A percentile compares a stretch with the other conserved stretches of the same genome.
phyloP scores from a whole-genome alignment of 352 stramenopile species.

The Phytophthora foliorum region DNA sequence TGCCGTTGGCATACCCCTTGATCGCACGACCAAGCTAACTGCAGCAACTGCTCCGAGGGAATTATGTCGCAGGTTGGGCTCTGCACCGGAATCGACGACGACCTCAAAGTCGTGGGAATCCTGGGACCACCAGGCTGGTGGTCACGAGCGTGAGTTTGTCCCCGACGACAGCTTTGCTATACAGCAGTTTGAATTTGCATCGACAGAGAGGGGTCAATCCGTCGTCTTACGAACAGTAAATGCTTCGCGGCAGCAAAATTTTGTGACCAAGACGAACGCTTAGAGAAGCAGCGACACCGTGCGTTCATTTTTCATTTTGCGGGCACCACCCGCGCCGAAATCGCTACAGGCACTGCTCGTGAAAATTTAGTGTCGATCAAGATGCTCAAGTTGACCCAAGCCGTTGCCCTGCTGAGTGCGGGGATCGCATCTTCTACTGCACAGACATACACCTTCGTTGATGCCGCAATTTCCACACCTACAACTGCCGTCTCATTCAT shows the following conservation, averaged over 20 bases:
- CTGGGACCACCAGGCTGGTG: constrained; percentile 6
- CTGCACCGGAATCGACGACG: constrained; percentile 18
- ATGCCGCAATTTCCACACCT: neutral
- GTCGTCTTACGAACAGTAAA: constrained; percentile 16
- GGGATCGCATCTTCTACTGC: constrained; percentile 1
- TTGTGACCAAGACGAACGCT: neutral
- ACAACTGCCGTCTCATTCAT: neutral
- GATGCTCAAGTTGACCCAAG: constrained; percentile 17
- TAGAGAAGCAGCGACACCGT: neutral
- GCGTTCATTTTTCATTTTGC: constrained; percentile 13
- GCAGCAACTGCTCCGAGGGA: constrained; percentile 11
- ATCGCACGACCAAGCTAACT: constrained; percentile 5
- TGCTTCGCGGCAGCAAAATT: constrained; percentile 5
- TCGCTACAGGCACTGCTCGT: no score
- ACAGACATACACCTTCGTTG: constrained; percentile 22
- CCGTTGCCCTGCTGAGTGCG: constrained; percentile 3
- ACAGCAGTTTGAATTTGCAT: neutral
- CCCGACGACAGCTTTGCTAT: constrained; percentile 21
- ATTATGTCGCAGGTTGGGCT: constrained; percentile 18
- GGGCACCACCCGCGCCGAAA: neutral
- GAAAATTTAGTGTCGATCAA: neutral
- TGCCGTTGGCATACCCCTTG: neutral
- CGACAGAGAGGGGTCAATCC: neutral
- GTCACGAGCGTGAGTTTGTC: no score
- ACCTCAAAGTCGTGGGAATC: neutral